phyloP scores from a whole-genome alignment of 1,284 basidiomycete genomes.

The Cutaneotrichosporon arboriforme region DNA sequence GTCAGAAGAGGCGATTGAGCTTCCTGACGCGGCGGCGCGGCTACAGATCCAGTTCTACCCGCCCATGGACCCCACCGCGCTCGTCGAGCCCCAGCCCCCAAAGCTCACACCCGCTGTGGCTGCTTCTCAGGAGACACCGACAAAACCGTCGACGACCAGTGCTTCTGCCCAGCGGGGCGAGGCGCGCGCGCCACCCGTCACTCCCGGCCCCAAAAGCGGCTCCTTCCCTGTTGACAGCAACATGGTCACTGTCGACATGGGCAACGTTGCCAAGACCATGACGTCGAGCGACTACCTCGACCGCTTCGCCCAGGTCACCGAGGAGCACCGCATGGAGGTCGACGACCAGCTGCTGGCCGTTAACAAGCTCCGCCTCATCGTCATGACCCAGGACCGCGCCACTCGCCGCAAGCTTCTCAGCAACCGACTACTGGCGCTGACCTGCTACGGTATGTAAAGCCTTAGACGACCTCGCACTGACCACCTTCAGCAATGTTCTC shows the following conservation, averaged over 20 bases:
- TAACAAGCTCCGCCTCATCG: conserved; percentile 75
- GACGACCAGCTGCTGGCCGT: conserved; percentile 85
- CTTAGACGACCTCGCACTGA: conserved; percentile 8
- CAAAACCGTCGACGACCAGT: conserved; percentile 7
- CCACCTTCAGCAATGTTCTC: conserved; percentile 62
- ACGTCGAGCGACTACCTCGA: conserved; percentile 39
- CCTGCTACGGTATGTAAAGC: conserved; percentile 59
- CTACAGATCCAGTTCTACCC: conserved; percentile 50
- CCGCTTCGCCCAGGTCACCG: conserved; percentile 67
- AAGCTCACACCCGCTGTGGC: neutral
- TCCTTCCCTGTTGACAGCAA: conserved; percentile 8
- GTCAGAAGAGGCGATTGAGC: conserved; percentile 1
- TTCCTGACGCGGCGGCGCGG: conserved; percentile 21
- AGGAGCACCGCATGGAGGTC: conserved; percentile 67
- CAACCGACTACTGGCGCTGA: conserved; percentile 77
- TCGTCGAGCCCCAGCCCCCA: conserved; percentile 6
- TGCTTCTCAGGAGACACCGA: conserved; percentile 22
- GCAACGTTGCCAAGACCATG: conserved; percentile 19
- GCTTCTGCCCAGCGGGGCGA: conserved; percentile 4
- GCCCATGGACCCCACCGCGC: conserved; percentile 1
- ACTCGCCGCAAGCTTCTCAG: conserved; percentile 75
- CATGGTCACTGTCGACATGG: conserved; percentile 37
- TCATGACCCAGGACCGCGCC: conserved; percentile 57
- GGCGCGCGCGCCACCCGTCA: conserved; percentile 3
- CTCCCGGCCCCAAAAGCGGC: conserved; percentile 6